A percentile compares a stretch with the other conserved stretches of the same genome.
phyloP scores from a whole-genome alignment of 2,329 filamentous ascomycete genomes.

The Neofusicoccum sp. region DNA sequence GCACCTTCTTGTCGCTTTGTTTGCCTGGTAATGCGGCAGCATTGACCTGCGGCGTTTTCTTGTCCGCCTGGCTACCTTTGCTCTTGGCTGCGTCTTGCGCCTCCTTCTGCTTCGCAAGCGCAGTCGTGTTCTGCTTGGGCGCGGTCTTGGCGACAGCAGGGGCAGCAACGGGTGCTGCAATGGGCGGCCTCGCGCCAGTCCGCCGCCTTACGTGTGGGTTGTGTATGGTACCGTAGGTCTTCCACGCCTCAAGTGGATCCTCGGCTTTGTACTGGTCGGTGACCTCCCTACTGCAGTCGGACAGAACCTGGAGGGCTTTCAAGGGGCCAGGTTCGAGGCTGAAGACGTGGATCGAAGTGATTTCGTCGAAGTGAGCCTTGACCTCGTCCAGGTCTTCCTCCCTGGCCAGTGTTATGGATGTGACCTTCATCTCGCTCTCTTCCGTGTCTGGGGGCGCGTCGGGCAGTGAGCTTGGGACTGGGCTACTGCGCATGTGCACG shows the following conservation, averaged over 20 bases:
- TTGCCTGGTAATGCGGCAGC: conserved; percentile 26
- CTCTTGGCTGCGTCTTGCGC: conserved; percentile 22
- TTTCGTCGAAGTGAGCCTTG: conserved; percentile 66
- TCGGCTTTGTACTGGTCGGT: conserved; percentile 58
- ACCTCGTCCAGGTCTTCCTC: conserved; percentile 71
- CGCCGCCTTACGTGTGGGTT: conserved; percentile 66
- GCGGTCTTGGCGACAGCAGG: conserved; percentile 25
- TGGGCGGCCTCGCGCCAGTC: conserved; percentile 34
- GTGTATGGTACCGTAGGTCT: conserved; percentile 69
- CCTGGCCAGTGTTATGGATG: conserved; percentile 64
- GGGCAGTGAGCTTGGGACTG: conserved; percentile 62
- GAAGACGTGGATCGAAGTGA: conserved; percentile 82
- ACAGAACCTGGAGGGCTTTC: conserved; percentile 61
- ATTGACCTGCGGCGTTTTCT: conserved; percentile 29
- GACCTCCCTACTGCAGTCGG: conserved; percentile 63
- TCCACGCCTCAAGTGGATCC: conserved; percentile 58
- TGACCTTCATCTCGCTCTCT: conserved; percentile 50
- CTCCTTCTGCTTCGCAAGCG: conserved; percentile 23
- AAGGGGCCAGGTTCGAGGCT: conserved; percentile 71
- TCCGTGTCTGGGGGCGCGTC: conserved; percentile 39
- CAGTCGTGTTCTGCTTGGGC: conserved; percentile 24
- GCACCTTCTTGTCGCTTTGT: conserved; percentile 39
- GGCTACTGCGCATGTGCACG: conserved; percentile 64
- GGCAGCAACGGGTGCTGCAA: conserved; percentile 26
- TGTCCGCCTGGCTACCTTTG: conserved; percentile 32